phyloP scores from a whole-genome alignment of 129 eudicot species.

The Scalesia atractyloides region DNA sequence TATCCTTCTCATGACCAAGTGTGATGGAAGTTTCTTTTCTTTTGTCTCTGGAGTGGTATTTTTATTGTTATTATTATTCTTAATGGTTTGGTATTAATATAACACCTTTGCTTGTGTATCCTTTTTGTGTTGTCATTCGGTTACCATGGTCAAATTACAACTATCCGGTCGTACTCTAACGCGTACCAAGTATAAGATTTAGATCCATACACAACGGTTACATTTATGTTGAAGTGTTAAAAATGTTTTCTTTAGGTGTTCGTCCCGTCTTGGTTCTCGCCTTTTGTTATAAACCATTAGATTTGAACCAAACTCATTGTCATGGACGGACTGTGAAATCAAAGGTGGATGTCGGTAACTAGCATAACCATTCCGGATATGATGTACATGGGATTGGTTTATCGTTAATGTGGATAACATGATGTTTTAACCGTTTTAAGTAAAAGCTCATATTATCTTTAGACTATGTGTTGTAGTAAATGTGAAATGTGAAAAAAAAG shows the following conservation, averaged over 20 bases:
- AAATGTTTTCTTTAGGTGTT: background rate
- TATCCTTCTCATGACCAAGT: conserved; percentile 41
- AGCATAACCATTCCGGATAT: too few relatives aligned
- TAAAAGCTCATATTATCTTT: too few relatives aligned
- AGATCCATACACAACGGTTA: background rate
- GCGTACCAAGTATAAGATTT: background rate
- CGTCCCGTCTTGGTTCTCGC: too few relatives aligned
- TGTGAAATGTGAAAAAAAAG: too few relatives aligned
- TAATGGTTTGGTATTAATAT: conserved; percentile 44
- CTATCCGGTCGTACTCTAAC: background rate
- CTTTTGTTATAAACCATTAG: background rate
- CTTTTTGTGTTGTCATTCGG: background rate
- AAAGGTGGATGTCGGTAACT: too few relatives aligned
- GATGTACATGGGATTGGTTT: too few relatives aligned
- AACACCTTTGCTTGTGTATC: conserved; percentile 31
- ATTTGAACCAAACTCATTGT: too few relatives aligned
- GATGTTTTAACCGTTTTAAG: too few relatives aligned
- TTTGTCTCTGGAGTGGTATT: conserved; percentile 33
- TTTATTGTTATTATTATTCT: conserved; percentile 17
- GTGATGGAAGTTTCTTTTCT: conserved; percentile 32
- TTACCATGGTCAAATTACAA: background rate
- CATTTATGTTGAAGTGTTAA: background rate
- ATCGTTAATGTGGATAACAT: too few relatives aligned
- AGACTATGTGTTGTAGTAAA: too few relatives aligned
- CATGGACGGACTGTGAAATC: too few relatives aligned